Evolutionary conservation across 805 yeast genomes (phyloP).

Genomic region (Yarrowia phangngaensis): DNA sequence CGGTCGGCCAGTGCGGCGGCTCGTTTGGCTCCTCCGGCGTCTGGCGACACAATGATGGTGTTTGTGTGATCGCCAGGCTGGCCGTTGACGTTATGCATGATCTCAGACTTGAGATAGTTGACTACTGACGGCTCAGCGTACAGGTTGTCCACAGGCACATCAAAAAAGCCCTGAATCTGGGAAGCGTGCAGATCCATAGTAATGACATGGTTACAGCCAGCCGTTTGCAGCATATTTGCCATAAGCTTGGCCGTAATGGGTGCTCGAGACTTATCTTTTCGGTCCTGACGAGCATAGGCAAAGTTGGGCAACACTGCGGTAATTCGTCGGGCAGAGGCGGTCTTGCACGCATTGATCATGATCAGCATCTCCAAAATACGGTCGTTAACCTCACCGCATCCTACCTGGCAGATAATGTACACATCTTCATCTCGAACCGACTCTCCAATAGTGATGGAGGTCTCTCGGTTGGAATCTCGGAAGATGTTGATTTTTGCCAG

Average conservation of each 20-base stretch:
- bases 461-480: constrained; percentile 80
- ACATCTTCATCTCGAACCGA: constrained; percentile 87
- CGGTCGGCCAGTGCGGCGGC: constrained; percentile 96
- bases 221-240: constrained; percentile 89
- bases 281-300: constrained; percentile 97
- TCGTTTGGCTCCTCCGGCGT: constrained; percentile 98
- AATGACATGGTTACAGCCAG: constrained; percentile 94
- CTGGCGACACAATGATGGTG: constrained; percentile 88
- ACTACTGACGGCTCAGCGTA: constrained; percentile 94
- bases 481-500: constrained; percentile 72
- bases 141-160: constrained; percentile 91
- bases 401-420: constrained; percentile 56
- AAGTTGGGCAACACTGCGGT: constrained; percentile 95
- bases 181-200: constrained; percentile 98
- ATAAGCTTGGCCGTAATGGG: constrained; percentile 94
- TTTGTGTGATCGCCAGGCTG: constrained; percentile 44
- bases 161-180: constrained; percentile 96
- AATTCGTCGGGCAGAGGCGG: constrained; percentile 91
- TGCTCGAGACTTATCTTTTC: constrained; percentile 93
- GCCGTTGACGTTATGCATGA: constrained; percentile 46
- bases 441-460: constrained; percentile 83
- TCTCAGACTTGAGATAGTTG: constrained; percentile 57
- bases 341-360: constrained; percentile 89
- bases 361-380: constrained; percentile 80
- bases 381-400: constrained; percentile 83